Percentiles rank a stretch among this genome's conserved stretches.
Conservation (phyloP, 2,329 filamentous ascomycete species). For the Epichloe elymi region DNA sequence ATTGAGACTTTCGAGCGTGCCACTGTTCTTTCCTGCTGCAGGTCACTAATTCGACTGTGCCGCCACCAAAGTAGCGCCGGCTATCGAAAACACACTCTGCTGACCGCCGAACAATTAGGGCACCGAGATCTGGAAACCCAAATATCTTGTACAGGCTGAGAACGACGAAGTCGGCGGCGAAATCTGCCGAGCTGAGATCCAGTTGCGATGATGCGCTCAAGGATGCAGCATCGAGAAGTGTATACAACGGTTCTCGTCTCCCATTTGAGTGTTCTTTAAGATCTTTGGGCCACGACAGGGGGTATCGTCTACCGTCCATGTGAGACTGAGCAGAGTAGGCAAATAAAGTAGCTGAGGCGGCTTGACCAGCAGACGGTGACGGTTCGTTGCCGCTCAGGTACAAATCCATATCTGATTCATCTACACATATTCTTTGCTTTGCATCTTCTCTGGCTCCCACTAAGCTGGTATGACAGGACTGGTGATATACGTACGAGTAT, state of each 20-base stretch:
- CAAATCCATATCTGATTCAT: conserved; percentile 45
- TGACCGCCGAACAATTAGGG: conserved; percentile 64
- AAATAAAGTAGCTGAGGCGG: conserved; percentile 36
- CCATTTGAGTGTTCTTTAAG: conserved; percentile 23
- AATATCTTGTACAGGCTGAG: conserved; percentile 97
- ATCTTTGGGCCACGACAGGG: conserved; percentile 55
- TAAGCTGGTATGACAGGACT: conserved; percentile 74
- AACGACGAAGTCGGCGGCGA: conserved; percentile 71
- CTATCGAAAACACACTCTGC: conserved; percentile 49
- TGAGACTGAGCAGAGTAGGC: conserved; percentile 89
- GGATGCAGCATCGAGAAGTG: conserved; percentile 74
- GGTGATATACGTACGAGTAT: conserved; percentile 74
- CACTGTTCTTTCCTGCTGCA: conserved; percentile 59
- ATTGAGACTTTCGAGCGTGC: conserved; percentile 62
- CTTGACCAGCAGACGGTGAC: conserved; percentile 12
- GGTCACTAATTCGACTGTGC: conserved; percentile 83
- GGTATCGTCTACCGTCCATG: conserved; percentile 69
- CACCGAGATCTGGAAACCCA: conserved; percentile 84
- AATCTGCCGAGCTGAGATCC: conserved; percentile 47
- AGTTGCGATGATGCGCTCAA: conserved; percentile 65
- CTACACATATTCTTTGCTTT: conserved; percentile 49
- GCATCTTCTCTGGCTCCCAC: conserved; percentile 70
- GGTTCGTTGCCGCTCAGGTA: conserved; percentile 42
- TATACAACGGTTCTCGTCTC: conserved; percentile 34
- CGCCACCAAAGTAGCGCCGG: conserved; percentile 81